A percentile compares a stretch with the other conserved stretches of the same genome.
These are phyloP conservation scores for Mycena albidolilacea DNA, from an alignment of 768 basidiomycete species.

Conservation along the genomic window DNA sequence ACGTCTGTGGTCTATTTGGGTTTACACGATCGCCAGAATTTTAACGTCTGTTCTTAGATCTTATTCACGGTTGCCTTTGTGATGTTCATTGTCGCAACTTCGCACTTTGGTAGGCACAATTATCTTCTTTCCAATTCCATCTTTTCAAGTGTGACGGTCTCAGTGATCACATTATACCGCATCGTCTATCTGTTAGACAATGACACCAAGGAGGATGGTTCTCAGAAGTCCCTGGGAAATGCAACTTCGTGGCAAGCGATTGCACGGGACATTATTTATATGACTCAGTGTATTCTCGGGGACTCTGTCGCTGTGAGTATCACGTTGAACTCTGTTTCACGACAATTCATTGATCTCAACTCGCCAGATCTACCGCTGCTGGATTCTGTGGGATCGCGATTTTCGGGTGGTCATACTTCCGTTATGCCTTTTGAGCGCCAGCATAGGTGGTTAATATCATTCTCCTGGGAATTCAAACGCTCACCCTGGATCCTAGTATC, in stretches of 20 bases:
- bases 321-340: neutral
- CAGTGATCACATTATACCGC: conserved; percentile 15
- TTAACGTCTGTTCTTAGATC: neutral
- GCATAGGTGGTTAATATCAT: neutral
- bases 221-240: neutral
- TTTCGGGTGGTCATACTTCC: neutral
- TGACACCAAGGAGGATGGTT: neutral
- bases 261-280: conserved; percentile 1
- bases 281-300: conserved; percentile 11
- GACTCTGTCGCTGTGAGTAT: conserved; percentile 18
- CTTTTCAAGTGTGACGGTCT: neutral
- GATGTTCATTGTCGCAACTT: conserved; percentile 21
- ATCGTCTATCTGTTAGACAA: neutral
- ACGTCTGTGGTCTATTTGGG: neutral
- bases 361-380: conserved; percentile 26
- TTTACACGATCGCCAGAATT: neutral
- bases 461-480: neutral
- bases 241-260: conserved; percentile 1
- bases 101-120: conserved; percentile 12
- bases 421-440: neutral
- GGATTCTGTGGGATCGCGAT: conserved; percentile 30
- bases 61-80: conserved; percentile 17
- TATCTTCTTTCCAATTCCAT: neutral
- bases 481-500: conserved; percentile 1
- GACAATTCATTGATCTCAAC: neutral